Percentiles rank a stretch among this genome's conserved stretches.
These are phyloP conservation scores for Aureobasidium melanogenum DNA, from an alignment of 2,329 filamentous ascomycete species.

Conservation along the genomic window DNA sequence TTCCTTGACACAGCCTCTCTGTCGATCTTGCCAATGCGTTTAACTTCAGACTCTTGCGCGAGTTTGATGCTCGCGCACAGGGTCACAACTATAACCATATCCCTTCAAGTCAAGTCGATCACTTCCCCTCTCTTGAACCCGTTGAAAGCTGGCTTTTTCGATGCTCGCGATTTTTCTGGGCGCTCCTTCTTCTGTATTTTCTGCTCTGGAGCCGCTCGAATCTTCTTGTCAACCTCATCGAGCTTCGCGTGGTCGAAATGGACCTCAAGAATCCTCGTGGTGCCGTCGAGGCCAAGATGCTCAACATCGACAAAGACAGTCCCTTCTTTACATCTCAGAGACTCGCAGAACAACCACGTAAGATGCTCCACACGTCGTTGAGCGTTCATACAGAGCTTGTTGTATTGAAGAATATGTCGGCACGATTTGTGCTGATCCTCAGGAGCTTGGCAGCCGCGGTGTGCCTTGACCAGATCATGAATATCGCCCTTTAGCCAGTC, in stretches of 20 bases:
- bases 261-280: background rate
- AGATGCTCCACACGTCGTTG: background rate
- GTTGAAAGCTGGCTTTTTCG: background rate
- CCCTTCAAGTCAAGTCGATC: background rate
- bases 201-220: background rate
- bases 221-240: background rate
- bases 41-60: too few species aligned
- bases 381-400: background rate
- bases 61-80: too few species aligned
- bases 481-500: background rate
- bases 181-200: background rate
- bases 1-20: too few species aligned
- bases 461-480: background rate
- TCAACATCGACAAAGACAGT: background rate
- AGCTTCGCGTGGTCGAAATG: background rate
- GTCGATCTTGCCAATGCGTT: too few species aligned
- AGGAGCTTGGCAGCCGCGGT: background rate
- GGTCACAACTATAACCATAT: background rate
- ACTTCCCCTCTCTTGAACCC: background rate
- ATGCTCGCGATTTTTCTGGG: background rate
- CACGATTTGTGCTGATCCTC: background rate
- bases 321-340: background rate
- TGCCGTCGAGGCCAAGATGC: background rate
- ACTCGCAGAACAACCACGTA: background rate
- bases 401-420: background rate